These are phyloP conservation scores for Tilletia indica DNA, from an alignment of 1,284 basidiomycete species.

Conservation along the genomic window DNA sequence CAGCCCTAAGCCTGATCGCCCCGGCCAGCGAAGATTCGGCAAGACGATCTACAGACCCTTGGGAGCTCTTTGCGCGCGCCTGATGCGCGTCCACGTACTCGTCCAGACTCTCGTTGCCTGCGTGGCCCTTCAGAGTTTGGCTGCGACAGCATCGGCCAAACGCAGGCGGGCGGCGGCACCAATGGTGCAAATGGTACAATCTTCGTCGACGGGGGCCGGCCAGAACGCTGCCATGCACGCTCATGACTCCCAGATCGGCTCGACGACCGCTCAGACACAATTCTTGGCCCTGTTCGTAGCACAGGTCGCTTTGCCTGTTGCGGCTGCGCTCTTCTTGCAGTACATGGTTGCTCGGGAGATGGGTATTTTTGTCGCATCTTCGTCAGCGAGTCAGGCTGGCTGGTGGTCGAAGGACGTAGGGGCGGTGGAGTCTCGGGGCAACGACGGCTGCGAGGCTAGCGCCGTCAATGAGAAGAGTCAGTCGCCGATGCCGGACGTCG, in stretches of 20 bases:
- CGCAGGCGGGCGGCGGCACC: neutral
- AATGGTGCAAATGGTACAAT: no score
- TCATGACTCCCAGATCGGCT: conserved; percentile 10
- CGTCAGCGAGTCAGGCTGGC: neutral
- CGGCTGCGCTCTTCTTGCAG: neutral
- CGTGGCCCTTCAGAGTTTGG: conserved; percentile 5
- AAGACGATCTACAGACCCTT: neutral
- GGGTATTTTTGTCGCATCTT: neutral
- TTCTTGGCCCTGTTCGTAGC: conserved; percentile 9
- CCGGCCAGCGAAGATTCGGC: neutral
- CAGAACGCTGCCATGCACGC: neutral
- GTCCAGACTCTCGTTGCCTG: neutral
- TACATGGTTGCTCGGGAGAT: conserved; percentile 3
- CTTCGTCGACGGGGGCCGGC: neutral
- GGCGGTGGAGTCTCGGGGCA: neutral
- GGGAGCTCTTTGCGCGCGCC: neutral
- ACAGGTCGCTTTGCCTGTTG: conserved; percentile 4
- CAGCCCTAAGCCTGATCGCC: neutral
- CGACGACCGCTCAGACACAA: neutral
- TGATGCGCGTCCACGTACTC: conserved; percentile 14
- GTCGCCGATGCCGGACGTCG: neutral
- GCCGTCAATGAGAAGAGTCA: neutral
- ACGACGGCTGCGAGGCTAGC: neutral
- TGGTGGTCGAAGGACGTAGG: neutral
- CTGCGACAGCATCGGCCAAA: neutral